A percentile compares a stretch with the other conserved stretches of the same genome.
These are phyloP conservation scores for Dothidotthia symphoricarpi DNA, from an alignment of 2,329 filamentous ascomycete genomes.

Conservation along the genomic window DNA sequence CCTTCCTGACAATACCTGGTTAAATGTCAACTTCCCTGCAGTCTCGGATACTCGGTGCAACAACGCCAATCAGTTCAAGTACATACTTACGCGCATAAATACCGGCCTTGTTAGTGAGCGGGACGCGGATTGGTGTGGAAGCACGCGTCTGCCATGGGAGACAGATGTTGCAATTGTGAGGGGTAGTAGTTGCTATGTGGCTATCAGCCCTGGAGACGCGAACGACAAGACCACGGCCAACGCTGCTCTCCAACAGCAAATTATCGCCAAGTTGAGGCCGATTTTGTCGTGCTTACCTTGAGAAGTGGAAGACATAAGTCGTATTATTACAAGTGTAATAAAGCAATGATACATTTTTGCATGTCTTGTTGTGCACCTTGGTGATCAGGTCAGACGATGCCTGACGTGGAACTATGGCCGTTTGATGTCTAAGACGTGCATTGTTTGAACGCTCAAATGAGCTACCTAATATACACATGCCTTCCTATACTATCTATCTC, in stretches of 20 bases:
- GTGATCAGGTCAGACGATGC: no score
- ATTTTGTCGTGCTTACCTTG: constrained; percentile 22
- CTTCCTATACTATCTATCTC: no score
- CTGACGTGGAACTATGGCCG: no score
- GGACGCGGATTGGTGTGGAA: constrained; percentile 60
- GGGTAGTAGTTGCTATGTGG: constrained; percentile 56
- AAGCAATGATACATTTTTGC: no score
- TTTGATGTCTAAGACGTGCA: no score
- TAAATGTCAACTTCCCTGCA: constrained; percentile 69
- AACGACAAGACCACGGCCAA: constrained; percentile 60
- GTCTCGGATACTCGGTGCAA: constrained; percentile 53
- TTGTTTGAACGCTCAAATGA: not conserved
- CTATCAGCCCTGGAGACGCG: constrained; percentile 62
- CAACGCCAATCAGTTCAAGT: constrained; percentile 57
- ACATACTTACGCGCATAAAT: constrained; percentile 62
- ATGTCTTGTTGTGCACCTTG: no score
- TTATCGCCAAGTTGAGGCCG: constrained; percentile 28
- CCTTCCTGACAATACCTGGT: constrained; percentile 58
- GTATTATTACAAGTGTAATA: no score
- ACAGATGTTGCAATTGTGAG: constrained; percentile 49
- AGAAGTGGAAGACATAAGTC: no score
- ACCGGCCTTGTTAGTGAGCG: constrained; percentile 38
- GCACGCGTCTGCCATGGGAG: constrained; percentile 59
- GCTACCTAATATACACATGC: no score
- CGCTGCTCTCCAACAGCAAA: constrained; percentile 37